Evolutionary conservation across 306 rosid genomes (phyloP).

Genomic region (Dalbergia cultrata): DNA sequence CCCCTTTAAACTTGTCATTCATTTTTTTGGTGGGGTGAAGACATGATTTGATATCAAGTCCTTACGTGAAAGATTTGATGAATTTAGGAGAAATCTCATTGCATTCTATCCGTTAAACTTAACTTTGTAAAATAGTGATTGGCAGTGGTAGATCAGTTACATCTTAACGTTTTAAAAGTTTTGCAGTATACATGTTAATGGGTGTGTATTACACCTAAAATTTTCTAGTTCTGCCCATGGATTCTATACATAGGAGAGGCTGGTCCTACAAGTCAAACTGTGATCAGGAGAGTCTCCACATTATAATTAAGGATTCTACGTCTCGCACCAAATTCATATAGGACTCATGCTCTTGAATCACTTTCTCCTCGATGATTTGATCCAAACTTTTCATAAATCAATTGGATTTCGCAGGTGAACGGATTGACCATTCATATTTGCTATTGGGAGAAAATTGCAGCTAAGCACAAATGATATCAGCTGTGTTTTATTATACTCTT

Average conservation of each 20-base stretch:
- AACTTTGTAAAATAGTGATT: neutral
- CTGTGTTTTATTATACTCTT: neutral
- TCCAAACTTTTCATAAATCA: neutral
- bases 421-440: neutral
- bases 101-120: neutral
- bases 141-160: neutral
- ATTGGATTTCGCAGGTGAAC: too few species aligned
- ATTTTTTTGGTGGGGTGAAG: neutral
- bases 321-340: neutral
- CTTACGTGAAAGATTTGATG: neutral
- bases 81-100: neutral
- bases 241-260: neutral
- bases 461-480: neutral
- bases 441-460: neutral
- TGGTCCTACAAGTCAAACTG: neutral
- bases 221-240: neutral
- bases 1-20: neutral
- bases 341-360: neutral
- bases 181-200: neutral
- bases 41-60: too few species aligned
- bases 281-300: neutral
- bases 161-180: neutral
- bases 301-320: neutral
- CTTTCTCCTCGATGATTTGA: neutral
- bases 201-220: neutral